Base-by-base conservation (phyloP, 1,284 basidiomycete genomes). In the Ustilago xerochloae region DNA sequence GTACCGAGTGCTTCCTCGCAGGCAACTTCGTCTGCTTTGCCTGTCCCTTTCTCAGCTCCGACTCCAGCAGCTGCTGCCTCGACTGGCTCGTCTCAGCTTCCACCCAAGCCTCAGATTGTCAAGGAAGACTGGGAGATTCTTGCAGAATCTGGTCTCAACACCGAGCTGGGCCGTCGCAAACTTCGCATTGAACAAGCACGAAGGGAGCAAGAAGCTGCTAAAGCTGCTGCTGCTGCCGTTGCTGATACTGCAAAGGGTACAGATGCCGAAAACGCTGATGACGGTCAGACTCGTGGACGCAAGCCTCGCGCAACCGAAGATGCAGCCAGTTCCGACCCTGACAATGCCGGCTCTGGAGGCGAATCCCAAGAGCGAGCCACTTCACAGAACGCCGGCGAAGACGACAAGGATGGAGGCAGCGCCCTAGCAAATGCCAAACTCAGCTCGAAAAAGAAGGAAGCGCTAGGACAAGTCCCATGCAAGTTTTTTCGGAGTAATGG, bases 401-500 rank as follows among this genome's bases (percentile, higher is more conserved):
- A 75, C 45, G 76, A 79, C 46, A 72, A 75, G 29, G 77, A 75
- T 48, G 60, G 63, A 4, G 80, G 80, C 47, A 82, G 79, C 45
- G 79, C 80, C 15, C 65, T 83, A 0, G 78, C 79, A 36, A 83
- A 77, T 45, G 77, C 81, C 46, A 83, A 84, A 67, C 75, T 84
- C 18, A 78, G 73, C 52, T 70, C 68, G n/a, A 83, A 83, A 68
- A 83, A 84, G 66, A 83, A 82, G 63, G 82, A 94, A 84, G 93
- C 94, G 83, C 89, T 98, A 57, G 93, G 92, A 12, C 95, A 97
- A 87, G 96, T 99, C 26, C 95, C 95, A 3, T 99, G 96, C 88
- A 94, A 97, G 86, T 98, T 99, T 89, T 97, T 91, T 90, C 93
- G 92, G 84, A 79, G 75, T 70, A 78, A 82, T 55, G 81, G 84